phyloP scores from a whole-genome alignment of 2,329 filamentous ascomycete genomes.

The Cladophialophora exuberans region DNA sequence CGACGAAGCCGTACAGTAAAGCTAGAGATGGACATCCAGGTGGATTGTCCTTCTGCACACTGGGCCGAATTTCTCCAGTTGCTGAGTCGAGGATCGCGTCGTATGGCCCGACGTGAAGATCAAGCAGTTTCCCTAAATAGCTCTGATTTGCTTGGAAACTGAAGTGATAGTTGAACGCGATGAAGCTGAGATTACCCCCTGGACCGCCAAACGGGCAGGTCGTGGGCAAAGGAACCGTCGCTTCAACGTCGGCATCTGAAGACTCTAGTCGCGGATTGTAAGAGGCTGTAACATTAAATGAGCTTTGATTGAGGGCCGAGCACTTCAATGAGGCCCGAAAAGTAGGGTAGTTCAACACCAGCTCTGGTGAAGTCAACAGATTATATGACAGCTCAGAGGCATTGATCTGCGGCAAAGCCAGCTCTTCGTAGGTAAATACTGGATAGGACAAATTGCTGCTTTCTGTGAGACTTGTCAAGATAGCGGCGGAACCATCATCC shows the following conservation, averaged over 20 bases:
- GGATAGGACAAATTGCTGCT: constrained; percentile 23
- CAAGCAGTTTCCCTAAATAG: constrained; percentile 26
- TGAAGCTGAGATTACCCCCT: constrained; percentile 13
- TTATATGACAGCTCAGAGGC: neutral
- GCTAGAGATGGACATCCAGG: constrained; percentile 30
- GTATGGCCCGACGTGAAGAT: constrained; percentile 25
- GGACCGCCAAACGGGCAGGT: constrained; percentile 22
- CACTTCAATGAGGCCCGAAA: too few relatives aligned
- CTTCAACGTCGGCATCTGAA: too few relatives aligned
- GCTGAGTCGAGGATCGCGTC: neutral
- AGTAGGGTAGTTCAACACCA: neutral
- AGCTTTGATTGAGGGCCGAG: neutral
- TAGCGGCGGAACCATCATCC: constrained; percentile 23
- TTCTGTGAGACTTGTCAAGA: constrained; percentile 25
- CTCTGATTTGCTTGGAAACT: constrained; percentile 2
- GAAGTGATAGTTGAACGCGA: constrained; percentile 12
- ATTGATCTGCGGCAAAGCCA: constrained; percentile 21
- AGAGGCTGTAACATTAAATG: constrained; percentile 7
- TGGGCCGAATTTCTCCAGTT: constrained; percentile 16
- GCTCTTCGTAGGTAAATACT: constrained; percentile 23
- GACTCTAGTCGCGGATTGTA: too few relatives aligned
- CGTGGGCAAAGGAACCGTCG: too few relatives aligned
- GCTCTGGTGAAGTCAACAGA: neutral
- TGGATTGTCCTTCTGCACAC: constrained; percentile 24
- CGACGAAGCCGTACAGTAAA: constrained; percentile 26